Evolutionary conservation across 352 stramenopile genomes (phyloP), one percentile per base, ranked within the genome.

Genomic region (Globisporangium yorkense): DNA sequence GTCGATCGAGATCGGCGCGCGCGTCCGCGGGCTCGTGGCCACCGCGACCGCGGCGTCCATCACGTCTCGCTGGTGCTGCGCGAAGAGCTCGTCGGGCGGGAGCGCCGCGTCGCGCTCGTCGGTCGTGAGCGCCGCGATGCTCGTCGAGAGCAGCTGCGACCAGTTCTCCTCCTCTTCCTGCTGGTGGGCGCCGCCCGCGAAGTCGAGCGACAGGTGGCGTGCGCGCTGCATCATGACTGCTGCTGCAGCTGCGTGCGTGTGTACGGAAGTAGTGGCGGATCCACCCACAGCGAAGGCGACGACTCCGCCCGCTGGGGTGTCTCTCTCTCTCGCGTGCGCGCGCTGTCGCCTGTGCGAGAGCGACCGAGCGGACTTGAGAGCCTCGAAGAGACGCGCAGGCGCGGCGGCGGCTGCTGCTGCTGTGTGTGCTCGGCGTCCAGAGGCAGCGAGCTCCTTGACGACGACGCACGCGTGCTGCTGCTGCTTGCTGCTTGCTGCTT

Each of bases 181-280:
- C 29, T 59, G 57, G 54, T 64, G 48, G 72, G 57, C 7, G 78
- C 49, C 55, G 45, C 72, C 58, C 8, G 80, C 46, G 55, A 76
- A 79, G 49, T 86, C 76, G 41, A 86, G 72, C 63, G 74, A 84
- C 60, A 73, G 74, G 70, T 86, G 76, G n/a, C 75, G 74, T 45
- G 74, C 75, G 47, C 75, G 75, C 48, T 86, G 71, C 75, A 86
- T 84, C 37, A 9, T 50, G 27, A 15, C 37, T 13, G 37, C 12
- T 13, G 35, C 12, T 49, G 51, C 45, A 35, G 29, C 27, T 16
- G 41, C 6, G 29, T 21, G 27, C 37, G 46, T 6, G 29, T 61
- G 35, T 20, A 16, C 29, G 27, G 10, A 33, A 9, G 10, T 37
- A 12, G 20, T n/a, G 37, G 46, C 18, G 35, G 58, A 58, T 64